Percentiles rank a stretch among this genome's conserved stretches.
phyloP scores from a whole-genome alignment of 306 rosid genomes.

The Castanopsis chinensis region DNA sequence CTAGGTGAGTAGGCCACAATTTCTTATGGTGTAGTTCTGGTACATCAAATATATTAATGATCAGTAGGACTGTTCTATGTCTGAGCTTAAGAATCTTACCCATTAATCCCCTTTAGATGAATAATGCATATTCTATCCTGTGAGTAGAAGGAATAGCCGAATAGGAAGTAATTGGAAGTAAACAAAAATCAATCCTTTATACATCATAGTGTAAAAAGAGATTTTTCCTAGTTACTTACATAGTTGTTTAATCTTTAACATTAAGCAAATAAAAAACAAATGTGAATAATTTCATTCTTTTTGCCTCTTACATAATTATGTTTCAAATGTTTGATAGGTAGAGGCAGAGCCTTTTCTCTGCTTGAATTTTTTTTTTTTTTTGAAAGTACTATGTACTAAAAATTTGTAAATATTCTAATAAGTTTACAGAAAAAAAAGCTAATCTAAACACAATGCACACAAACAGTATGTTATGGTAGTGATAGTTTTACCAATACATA shows the following conservation, averaged over 20 bases:
- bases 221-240: neutral
- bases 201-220: neutral
- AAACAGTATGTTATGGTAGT: too few species aligned
- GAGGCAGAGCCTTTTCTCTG: neutral
- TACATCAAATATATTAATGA: neutral
- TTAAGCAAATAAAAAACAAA: neutral
- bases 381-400: too few species aligned
- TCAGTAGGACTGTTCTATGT: neutral
- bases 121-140: neutral
- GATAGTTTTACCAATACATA: too few species aligned
- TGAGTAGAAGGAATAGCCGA: neutral
- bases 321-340: neutral
- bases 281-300: neutral
- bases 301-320: neutral
- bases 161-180: neutral
- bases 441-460: too few species aligned
- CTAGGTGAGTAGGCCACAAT: conserved; percentile 22
- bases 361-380: neutral
- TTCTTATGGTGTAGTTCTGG: neutral
- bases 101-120: neutral
- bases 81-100: neutral
- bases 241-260: neutral
- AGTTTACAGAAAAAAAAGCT: too few species aligned
- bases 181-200: neutral
- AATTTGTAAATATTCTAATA: too few species aligned